phyloP scores from a whole-genome alignment of 2,329 filamentous ascomycete genomes.

The Gaeumannomyces tritici region DNA sequence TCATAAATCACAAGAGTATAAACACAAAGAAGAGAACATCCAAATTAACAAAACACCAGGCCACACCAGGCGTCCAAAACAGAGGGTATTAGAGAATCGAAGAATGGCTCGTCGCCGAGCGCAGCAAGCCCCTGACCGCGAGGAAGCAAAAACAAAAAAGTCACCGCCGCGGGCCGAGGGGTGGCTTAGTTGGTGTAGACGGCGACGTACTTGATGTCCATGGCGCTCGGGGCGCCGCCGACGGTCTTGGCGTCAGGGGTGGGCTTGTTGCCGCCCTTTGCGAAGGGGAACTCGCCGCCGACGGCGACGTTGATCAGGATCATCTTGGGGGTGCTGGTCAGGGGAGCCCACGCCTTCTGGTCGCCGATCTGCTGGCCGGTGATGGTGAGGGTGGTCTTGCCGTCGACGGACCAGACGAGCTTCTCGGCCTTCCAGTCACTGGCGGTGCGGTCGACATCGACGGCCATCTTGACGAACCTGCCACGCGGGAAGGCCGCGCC shows the following conservation, averaged over 20 bases:
- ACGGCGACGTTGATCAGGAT: slow-evolving; percentile 47
- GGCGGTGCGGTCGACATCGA: slow-evolving; percentile 38
- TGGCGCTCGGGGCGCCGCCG: slow-evolving; percentile 35
- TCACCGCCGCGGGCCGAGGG: too few relatives aligned
- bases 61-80: neutral
- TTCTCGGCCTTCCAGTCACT: slow-evolving; percentile 34
- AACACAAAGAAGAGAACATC: neutral
- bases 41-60: neutral
- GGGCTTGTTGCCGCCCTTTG: slow-evolving; percentile 11
- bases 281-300: slow-evolving; percentile 33
- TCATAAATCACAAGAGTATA: neutral
- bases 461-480: slow-evolving; percentile 35
- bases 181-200: slow-evolving; percentile 18
- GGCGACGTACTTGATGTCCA: slow-evolving; percentile 43
- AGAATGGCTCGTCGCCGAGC: neutral
- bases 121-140: neutral
- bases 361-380: slow-evolving; percentile 34
- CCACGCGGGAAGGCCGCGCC: slow-evolving; percentile 14
- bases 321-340: slow-evolving; percentile 40
- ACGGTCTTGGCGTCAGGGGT: slow-evolving; percentile 35
- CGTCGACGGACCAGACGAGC: slow-evolving; percentile 42
- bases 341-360: slow-evolving; percentile 33
- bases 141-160: neutral
- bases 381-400: slow-evolving; percentile 30
- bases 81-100: neutral